These are phyloP conservation scores for Ascochyta koolunga DNA, from an alignment of 2,329 filamentous ascomycete species.

Conservation along the genomic window DNA sequence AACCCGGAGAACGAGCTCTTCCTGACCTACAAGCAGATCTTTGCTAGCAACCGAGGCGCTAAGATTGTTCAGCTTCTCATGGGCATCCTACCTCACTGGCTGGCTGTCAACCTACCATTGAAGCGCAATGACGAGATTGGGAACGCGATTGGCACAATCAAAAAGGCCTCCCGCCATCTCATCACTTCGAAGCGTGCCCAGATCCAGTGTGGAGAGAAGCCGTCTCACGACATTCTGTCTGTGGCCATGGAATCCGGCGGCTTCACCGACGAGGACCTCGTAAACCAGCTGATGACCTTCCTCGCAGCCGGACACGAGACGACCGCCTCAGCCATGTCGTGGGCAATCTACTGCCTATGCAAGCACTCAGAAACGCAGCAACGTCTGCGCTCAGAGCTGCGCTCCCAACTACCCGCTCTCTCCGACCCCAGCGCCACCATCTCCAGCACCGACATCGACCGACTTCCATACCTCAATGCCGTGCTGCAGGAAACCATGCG, in stretches of 20 bases:
- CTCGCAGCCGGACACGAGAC: conserved; percentile 72
- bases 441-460: conserved; percentile 67
- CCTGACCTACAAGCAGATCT: conserved; percentile 58
- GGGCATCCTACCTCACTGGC: conserved; percentile 66
- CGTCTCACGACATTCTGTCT: conserved; percentile 76
- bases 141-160: conserved; percentile 49
- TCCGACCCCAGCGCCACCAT: conserved; percentile 50
- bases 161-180: conserved; percentile 69
- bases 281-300: conserved; percentile 91
- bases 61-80: conserved; percentile 64
- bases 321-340: conserved; percentile 60
- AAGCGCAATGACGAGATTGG: conserved; percentile 64
- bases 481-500: conserved; percentile 80
- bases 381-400: conserved; percentile 59
- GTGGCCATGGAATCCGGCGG: conserved; percentile 77
- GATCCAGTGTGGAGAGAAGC: conserved; percentile 52
- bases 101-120: conserved; percentile 70
- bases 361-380: conserved; percentile 57
- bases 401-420: conserved; percentile 53
- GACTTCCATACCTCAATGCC: conserved; percentile 76
- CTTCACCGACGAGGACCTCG: conserved; percentile 79
- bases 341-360: conserved; percentile 61
- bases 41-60: conserved; percentile 56
- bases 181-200: conserved; percentile 72
- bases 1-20: conserved; percentile 60